phyloP scores from a whole-genome alignment of 768 basidiomycete species.

The Rhodotorula babjevae region DNA sequence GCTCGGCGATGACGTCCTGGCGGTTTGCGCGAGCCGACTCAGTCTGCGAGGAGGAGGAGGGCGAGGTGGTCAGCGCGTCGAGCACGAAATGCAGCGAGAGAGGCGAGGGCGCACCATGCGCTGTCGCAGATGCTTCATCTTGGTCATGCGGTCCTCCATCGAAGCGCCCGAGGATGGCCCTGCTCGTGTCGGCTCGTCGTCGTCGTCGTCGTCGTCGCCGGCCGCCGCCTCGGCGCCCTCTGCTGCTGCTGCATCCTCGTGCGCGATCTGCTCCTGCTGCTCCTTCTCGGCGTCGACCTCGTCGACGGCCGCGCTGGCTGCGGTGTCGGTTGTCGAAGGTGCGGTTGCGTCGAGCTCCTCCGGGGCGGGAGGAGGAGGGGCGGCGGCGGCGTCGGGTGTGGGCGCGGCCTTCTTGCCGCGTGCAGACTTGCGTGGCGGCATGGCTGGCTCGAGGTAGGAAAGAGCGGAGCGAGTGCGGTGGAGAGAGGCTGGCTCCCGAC shows the following conservation, averaged over 20 bases:
- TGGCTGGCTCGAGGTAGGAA: not conserved
- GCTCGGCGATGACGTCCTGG: slow-evolving; percentile 76
- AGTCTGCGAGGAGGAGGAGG: slow-evolving; percentile 54
- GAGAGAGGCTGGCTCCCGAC: too few species aligned
- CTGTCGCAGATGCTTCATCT: slow-evolving; percentile 67
- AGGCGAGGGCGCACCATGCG: slow-evolving; percentile 63
- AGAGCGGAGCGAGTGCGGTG: not conserved
- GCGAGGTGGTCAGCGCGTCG: slow-evolving; percentile 2
- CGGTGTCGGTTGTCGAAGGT: not conserved
- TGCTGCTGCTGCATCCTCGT: not conserved
- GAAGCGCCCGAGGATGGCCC: slow-evolving; percentile 33
- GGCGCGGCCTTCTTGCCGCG: not conserved
- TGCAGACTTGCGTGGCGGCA: slow-evolving; percentile 19
- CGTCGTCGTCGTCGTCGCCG: not conserved
- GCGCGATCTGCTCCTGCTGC: slow-evolving; percentile 6
- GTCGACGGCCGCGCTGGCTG: not conserved
- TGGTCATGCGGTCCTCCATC: slow-evolving; percentile 70
- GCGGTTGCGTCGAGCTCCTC: slow-evolving; percentile 22
- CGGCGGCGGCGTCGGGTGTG: not conserved
- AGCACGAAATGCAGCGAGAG: not conserved
- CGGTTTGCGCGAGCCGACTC: slow-evolving; percentile 77
- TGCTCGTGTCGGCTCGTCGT: not conserved
- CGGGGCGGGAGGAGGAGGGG: slow-evolving; percentile 11
- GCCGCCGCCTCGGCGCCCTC: not conserved
- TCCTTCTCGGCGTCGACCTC: slow-evolving; percentile 15